phyloP scores from a whole-genome alignment of 2,329 filamentous ascomycete species.

The Helicocarpus griseus region DNA sequence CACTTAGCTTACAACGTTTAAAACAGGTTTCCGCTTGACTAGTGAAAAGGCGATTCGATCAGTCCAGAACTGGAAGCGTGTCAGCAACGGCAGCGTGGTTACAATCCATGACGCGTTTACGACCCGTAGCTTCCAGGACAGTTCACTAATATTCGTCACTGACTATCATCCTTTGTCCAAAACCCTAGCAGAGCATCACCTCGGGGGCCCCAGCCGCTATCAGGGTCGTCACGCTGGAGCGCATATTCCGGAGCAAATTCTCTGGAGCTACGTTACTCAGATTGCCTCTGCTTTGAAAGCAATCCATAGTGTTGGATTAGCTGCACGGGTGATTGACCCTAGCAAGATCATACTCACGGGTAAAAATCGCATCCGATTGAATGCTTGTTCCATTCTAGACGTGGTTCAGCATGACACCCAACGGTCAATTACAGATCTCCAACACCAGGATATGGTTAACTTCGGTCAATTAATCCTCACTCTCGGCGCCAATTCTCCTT shows the following conservation, averaged over 20 bases:
- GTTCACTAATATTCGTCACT: conserved; percentile 85
- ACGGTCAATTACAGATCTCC: conserved; percentile 61
- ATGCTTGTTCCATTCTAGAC: conserved; percentile 80
- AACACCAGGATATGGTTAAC: conserved; percentile 77
- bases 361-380: conserved; percentile 80
- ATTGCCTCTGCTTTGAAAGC: conserved; percentile 78
- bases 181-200: conserved; percentile 74
- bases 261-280: conserved; percentile 91
- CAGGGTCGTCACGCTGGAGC: conserved; percentile 35
- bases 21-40: conserved; percentile 66
- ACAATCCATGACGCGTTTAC: conserved; percentile 89
- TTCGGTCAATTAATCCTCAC: conserved; percentile 79
- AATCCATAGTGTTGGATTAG: conserved; percentile 71
- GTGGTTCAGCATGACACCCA: conserved; percentile 72
- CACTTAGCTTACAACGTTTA: conserved; percentile 1
- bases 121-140: conserved; percentile 84
- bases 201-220: conserved; percentile 31
- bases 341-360: conserved; percentile 85
- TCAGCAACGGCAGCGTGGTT: conserved; percentile 73
- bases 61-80: conserved; percentile 80
- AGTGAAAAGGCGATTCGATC: conserved; percentile 81
- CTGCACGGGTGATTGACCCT: conserved; percentile 74
- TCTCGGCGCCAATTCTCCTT: conserved; percentile 60
- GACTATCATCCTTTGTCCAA: conserved; percentile 89
- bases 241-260: conserved; percentile 58